Conservation (phyloP, 768 basidiomycete species). For the Lanmaoa pseudosensibilis region DNA sequence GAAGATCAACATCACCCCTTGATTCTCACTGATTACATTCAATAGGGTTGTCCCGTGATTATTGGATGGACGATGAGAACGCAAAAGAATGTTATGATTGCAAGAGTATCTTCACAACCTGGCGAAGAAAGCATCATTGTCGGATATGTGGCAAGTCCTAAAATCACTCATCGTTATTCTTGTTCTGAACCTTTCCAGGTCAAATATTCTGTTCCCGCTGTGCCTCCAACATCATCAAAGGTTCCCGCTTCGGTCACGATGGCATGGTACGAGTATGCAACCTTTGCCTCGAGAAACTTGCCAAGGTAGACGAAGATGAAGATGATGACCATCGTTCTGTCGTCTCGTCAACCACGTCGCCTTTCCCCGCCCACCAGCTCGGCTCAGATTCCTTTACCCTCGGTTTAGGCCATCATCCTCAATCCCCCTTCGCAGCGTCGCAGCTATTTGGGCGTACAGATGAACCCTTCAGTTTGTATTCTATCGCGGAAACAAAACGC, state of each 20-base stretch:
- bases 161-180: not conserved
- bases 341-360: constrained; percentile 64
- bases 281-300: constrained; percentile 88
- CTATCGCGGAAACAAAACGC: constrained; percentile 74
- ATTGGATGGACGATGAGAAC: constrained; percentile 99
- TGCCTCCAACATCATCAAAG: constrained; percentile 95
- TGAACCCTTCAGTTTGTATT: constrained; percentile 79
- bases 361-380: constrained; percentile 79
- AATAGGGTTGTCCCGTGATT: constrained; percentile 83
- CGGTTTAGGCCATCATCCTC: constrained; percentile 53
- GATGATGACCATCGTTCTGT: constrained; percentile 87
- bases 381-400: constrained; percentile 45
- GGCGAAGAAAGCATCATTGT: constrained; percentile 96
- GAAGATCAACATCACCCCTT: constrained; percentile 1
- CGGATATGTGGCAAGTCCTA: constrained; percentile 80
- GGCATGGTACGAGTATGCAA: constrained; percentile 98
- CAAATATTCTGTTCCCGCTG: constrained; percentile 98
- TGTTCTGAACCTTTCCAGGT: constrained; percentile 45
- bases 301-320: constrained; percentile 84
- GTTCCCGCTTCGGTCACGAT: constrained; percentile 87
- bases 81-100: constrained; percentile 97
- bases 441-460: constrained; percentile 78
- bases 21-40: constrained; percentile 7
- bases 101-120: constrained; percentile 90
- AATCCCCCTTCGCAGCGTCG: constrained; percentile 87